Base-by-base conservation (phyloP, 306 rosid species). In the Sphenostylis stenocarpa region DNA sequence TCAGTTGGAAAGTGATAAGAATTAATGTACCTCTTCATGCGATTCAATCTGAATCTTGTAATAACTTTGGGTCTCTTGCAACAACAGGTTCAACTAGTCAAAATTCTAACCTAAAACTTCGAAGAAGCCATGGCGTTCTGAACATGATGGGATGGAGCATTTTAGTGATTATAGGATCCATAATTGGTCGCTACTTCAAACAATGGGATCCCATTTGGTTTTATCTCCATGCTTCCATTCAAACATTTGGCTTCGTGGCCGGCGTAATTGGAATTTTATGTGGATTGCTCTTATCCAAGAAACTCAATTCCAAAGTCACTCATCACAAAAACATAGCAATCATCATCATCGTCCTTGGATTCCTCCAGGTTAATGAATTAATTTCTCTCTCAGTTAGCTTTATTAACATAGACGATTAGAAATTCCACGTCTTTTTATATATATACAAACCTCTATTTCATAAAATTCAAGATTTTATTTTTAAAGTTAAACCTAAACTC, bases 131-230 rank as follows among this genome's bases (percentile, higher is more conserved):
- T 51, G 86, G 83, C 1, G 9, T 70, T 10, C 38, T 78, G 24
- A 83, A 73, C 48, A 61, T 78, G 6, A 47, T 16, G 8, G 80
- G 80, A 60, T 78, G 83, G 83, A 73, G 80, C 70, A 53, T 73
- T 49, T 28, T 60, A 7, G 67, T 78, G 80, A 73, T 78, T 26
- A 67, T 78, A 48, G 86, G 83, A 73, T 49, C 77, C 19, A 48
- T 78, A 39, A 51, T 73, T 49, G 77, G 56, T 8, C 62, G 86
- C 5, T 53, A 78, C 60, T 83, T 55, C 56, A 83, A 73, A 68
- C 53, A 83, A 9, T 58, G 80, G 83, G 83, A 83, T 48, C 80
- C 86, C 24, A 52, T 39, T 73, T 78, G 86, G 86, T 78, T 83
- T 73, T 83, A 83, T 61, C 13, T 83, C 20, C 83, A 83, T n/a